Evolutionary conservation across 768 basidiomycete genomes (phyloP).

Genomic region (Mycena filopes): DNA sequence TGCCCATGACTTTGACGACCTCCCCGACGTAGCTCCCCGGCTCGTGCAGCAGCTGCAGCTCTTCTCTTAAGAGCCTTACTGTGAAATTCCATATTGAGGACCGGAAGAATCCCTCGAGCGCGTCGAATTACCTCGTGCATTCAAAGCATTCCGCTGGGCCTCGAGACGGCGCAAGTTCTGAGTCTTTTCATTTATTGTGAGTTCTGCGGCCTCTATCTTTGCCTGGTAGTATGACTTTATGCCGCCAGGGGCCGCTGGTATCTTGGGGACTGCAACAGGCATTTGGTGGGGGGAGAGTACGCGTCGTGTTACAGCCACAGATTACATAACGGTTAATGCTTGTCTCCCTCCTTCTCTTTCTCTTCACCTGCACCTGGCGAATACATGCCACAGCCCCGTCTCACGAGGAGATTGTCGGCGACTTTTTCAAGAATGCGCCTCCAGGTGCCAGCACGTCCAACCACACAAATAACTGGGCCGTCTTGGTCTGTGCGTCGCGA

Average conservation of each 20-base stretch:
- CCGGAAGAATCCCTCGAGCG: background rate
- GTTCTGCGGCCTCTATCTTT: constrained; percentile 93
- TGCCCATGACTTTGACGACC: constrained; percentile 98
- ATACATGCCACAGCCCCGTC: constrained; percentile 38
- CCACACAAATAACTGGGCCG: constrained; percentile 99
- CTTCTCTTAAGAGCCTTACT: constrained; percentile 93
- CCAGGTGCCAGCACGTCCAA: constrained; percentile 44
- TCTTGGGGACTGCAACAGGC: constrained; percentile 49
- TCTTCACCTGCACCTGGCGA: constrained; percentile 48
- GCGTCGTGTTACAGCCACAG: too few relatives aligned
- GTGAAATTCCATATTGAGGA: background rate
- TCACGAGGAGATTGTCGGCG: constrained; percentile 51
- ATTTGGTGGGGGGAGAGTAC: constrained; percentile 40
- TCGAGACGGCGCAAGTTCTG: constrained; percentile 96
- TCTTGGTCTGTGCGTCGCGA: constrained; percentile 91
- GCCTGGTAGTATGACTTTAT: constrained; percentile 94
- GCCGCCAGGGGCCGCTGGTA: constrained; percentile 64
- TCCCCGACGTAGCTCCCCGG: constrained; percentile 98
- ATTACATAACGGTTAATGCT: constrained; percentile 1
- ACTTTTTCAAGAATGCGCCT: constrained; percentile 58
- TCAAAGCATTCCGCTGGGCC: constrained; percentile 96
- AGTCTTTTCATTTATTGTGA: constrained; percentile 94
- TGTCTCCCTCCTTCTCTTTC: constrained; percentile 42
- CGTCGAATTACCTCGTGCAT: constrained; percentile 79
- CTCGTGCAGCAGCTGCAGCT: constrained; percentile 92